A percentile compares a stretch with the other conserved stretches of the same genome.
Conservation (phyloP, 345 rosid species). For the Sonneratia caseolaris region DNA sequence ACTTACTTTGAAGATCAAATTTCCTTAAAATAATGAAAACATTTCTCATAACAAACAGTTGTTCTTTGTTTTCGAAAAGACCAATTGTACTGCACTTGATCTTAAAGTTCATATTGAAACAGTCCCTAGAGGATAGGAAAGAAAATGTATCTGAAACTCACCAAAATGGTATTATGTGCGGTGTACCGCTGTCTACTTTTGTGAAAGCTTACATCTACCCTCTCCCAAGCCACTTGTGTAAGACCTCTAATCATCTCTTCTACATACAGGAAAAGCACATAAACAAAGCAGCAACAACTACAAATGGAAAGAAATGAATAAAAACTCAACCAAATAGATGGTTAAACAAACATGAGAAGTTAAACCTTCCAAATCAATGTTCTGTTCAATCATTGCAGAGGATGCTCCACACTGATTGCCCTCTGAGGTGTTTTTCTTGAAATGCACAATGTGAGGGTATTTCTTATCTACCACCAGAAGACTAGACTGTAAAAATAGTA, state of each 20-base stretch:
- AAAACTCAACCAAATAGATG: neutral
- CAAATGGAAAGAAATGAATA: neutral
- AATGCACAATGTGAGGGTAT: conserved; percentile 71
- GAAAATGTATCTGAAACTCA: conserved; percentile 21
- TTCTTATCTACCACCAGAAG: conserved; percentile 50
- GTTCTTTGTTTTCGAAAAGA: neutral
- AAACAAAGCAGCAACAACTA: neutral
- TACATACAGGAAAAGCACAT: conserved; percentile 16
- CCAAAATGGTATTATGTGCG: conserved; percentile 90
- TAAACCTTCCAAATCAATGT: conserved; percentile 68
- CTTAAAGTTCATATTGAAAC: neutral
- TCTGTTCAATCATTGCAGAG: conserved; percentile 25
- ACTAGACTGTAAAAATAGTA: conserved; percentile 46
- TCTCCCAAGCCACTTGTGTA: conserved; percentile 73
- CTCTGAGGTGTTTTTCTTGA: conserved; percentile 29
- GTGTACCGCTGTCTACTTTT: conserved; percentile 65
- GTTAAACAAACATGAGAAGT: conserved; percentile 8
- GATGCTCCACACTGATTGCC: conserved; percentile 16
- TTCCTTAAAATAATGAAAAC: neutral
- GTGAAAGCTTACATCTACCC: conserved; percentile 85
- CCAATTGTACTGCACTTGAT: neutral
- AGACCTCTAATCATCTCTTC: conserved; percentile 88
- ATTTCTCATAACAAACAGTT: neutral
- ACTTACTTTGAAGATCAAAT: neutral
- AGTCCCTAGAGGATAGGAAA: neutral